phyloP scores from a whole-genome alignment of 2,329 filamentous ascomycete genomes.

The Ascochyta rabiei region DNA sequence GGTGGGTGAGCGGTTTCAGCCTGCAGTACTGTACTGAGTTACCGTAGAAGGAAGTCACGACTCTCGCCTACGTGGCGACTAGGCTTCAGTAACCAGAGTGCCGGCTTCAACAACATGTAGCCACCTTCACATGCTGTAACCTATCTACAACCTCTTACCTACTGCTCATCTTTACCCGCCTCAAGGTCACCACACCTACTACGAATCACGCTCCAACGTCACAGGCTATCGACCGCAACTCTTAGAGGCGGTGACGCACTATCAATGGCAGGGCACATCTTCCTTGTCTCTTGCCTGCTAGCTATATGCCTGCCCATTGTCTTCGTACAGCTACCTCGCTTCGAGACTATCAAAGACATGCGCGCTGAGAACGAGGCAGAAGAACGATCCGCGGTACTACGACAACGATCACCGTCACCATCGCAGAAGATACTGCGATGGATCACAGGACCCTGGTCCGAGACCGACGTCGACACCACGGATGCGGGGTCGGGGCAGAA shows the following conservation, averaged over 20 bases:
- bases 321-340: constrained; percentile 29
- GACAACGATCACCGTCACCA: constrained; percentile 7
- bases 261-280: constrained; percentile 10
- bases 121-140: background rate
- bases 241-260: background rate
- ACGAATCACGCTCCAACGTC: background rate
- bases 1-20: background rate
- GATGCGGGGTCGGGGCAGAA: background rate
- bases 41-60: background rate
- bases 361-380: constrained; percentile 17
- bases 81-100: background rate
- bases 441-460: constrained; percentile 7
- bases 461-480: background rate
- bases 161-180: background rate
- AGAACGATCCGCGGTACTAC: constrained; percentile 22
- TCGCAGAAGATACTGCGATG: constrained; percentile 8
- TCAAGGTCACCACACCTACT: background rate
- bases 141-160: background rate
- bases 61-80: background rate
- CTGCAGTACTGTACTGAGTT: background rate
- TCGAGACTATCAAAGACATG: constrained; percentile 1
- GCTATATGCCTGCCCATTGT: constrained; percentile 34
- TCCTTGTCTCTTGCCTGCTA: constrained; percentile 27
- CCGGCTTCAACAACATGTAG: background rate
- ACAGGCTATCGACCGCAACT: background rate